phyloP scores from a whole-genome alignment of 148 eudicot genomes.

The Heliosperma pusillum region DNA sequence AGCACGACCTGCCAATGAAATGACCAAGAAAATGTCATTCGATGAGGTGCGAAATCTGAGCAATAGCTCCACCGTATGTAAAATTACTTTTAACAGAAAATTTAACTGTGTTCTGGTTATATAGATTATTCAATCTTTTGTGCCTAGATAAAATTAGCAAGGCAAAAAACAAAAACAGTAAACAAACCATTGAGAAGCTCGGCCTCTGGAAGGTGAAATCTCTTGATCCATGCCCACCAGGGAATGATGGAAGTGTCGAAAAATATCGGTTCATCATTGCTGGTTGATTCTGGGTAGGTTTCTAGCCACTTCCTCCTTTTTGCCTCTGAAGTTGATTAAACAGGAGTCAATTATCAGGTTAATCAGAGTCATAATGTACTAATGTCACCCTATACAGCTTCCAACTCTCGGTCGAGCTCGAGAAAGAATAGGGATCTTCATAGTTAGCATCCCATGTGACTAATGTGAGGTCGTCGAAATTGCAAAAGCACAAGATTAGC shows the following conservation, averaged over 20 bases:
- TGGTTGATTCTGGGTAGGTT: slow-evolving; percentile 83
- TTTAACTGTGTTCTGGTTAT: too few relatives aligned
- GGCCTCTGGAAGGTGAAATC: slow-evolving; percentile 99
- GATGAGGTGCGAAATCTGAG: not conserved
- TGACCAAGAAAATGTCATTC: not conserved
- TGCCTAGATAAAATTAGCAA: not conserved
- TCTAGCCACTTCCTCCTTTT: slow-evolving; percentile 93
- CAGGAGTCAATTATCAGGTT: slow-evolving; percentile 6
- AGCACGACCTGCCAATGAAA: slow-evolving; percentile 68
- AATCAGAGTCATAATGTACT: not conserved
- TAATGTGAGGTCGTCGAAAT: not conserved
- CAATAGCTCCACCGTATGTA: not conserved
- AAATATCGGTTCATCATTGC: slow-evolving; percentile 64
- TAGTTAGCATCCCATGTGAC: not conserved
- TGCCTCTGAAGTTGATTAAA: slow-evolving; percentile 54
- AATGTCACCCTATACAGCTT: not conserved
- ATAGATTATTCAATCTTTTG: too few relatives aligned
- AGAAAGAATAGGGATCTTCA: not conserved
- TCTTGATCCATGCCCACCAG: slow-evolving; percentile 99
- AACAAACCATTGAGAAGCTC: slow-evolving; percentile 85
- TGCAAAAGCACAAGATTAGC: not conserved
- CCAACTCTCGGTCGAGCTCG: not conserved
- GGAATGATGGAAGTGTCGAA: slow-evolving; percentile 96
- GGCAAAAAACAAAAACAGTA: too few relatives aligned
- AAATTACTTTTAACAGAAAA: not conserved